Base-by-base conservation (phyloP, 495 filamentous ascomycete genomes). In the Cenococcum geophilum region DNA sequence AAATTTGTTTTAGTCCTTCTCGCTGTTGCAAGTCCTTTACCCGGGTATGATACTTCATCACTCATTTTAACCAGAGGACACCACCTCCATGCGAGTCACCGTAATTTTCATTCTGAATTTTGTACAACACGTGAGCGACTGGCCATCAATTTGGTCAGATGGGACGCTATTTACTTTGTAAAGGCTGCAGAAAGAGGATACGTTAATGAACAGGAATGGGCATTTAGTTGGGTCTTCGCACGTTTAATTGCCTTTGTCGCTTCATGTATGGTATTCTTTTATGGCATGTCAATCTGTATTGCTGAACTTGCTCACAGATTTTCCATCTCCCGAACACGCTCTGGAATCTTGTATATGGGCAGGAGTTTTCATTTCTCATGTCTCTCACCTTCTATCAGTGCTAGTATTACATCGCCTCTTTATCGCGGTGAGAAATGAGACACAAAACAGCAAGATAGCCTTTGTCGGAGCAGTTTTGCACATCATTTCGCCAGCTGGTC, bases 121-220 rank as follows among this genome's bases (percentile, higher is more conserved):
- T 43, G 18, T 1, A 25, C 55, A 11, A 11, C 16, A 5, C 1
- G 21, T 36, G 56, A 63, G 11, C 61, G 62, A 55, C 50, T 79
- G 61, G 62, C 75, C 72, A 59, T 68, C 27, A 85, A 83, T 55
- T 78, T 96, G 42, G 83, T 85, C 0, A 81, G 92, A 73, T 98
- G 93, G 93, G 93, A 98, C 70, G 86, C 88, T 37, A 85, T 98
- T 56, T 97, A 96, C 71, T 97, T 89, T 67, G 76, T 86, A 36
- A 81, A 84, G 57, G 72, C 77, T 48, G 85, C 90, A 0, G 76
- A 80, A 57, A 76, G 84, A 35, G 91, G 90, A 22, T 91, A 97
- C 62, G 54, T 85, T 10, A 92, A 86, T 74, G 93, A 98, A 74
- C 95, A 98, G 75, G 91, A 97, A 75, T 97, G 92, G 91, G 93